A percentile compares a stretch with the other conserved stretches of the same genome.
Conservation (phyloP, 345 rosid genomes). For the Acer negundo region DNA sequence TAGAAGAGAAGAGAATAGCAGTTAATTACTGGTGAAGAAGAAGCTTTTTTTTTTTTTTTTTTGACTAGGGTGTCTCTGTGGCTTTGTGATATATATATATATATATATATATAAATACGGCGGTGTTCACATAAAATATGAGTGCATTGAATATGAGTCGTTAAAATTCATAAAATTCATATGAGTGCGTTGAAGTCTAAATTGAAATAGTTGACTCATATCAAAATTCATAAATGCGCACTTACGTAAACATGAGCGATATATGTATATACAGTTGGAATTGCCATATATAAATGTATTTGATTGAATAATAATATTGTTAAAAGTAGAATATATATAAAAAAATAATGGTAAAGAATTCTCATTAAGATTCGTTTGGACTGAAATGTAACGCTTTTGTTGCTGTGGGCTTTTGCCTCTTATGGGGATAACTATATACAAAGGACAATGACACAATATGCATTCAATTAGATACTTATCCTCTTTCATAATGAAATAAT, state of each 20-base stretch:
- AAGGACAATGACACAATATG: neutral
- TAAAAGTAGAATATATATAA: neutral
- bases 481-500: neutral
- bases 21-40: neutral
- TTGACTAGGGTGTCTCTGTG: neutral
- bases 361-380: conserved; percentile 11
- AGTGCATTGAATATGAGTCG: too few relatives aligned
- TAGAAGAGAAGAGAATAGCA: neutral
- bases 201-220: neutral
- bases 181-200: too few relatives aligned
- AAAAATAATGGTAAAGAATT: neutral
- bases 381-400: neutral
- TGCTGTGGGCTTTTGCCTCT: neutral
- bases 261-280: too few relatives aligned
- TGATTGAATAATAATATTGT: neutral
- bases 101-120: too few relatives aligned
- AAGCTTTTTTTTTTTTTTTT: neutral
- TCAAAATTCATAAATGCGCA: too few relatives aligned
- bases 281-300: neutral
- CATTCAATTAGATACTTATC: neutral
- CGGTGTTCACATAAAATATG: too few relatives aligned
- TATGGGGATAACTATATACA: neutral
- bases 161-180: too few relatives aligned
- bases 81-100: neutral
- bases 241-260: too few relatives aligned